Evolutionary conservation across 768 basidiomycete species (phyloP), one percentile per base, ranked within the genome.

Genomic region (Podaxis sp.): DNA sequence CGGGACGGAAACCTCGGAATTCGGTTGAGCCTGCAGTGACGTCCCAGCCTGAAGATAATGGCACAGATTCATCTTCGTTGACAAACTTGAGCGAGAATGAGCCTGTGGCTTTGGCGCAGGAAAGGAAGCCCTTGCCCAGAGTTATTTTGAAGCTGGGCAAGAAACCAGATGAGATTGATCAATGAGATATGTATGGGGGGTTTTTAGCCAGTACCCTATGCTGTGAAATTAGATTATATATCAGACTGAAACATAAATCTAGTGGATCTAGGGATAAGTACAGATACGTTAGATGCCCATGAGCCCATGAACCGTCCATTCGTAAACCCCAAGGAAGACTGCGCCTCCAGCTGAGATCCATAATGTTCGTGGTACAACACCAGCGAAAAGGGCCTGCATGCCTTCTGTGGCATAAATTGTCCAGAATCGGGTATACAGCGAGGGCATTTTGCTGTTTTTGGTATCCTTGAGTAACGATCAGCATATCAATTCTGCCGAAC

Each of bases 301-400:
- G 11, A 91, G 72, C 2, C 80, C 77, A 68, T 83, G 79, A 3
- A 88, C 78, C 0, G 81, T 86, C 84, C 87, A 89, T 73, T 99
- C 96, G 69, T 98, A 99, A 53, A 94, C 89, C n/a, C 97, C 97
- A 26, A 99, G 81, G 74, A 99, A 99, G 0, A 99, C 94, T 0
- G 96, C 95, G 2, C 97, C 97, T 2, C 97, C 97, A 2, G 93
- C 88, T 1, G 94, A 95, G 70, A 99, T 99, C 91, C 96, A 99
- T 57, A 97, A 72, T 42, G 96, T 98, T 71, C 97, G 84, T 26
- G 96, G 96, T 7, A 96, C 82, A 46, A 91, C 84, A 11, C 97
- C 97, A 4, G 90, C 76, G 71, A 96, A 98, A 4, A 99, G 79
- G 2, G 93, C 93, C 36, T 72, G 77, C 1, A 77, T 57, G 2